Evolutionary conservation across 2,329 filamentous ascomycete species (phyloP).

Genomic region (Phialocephala subalpina): DNA sequence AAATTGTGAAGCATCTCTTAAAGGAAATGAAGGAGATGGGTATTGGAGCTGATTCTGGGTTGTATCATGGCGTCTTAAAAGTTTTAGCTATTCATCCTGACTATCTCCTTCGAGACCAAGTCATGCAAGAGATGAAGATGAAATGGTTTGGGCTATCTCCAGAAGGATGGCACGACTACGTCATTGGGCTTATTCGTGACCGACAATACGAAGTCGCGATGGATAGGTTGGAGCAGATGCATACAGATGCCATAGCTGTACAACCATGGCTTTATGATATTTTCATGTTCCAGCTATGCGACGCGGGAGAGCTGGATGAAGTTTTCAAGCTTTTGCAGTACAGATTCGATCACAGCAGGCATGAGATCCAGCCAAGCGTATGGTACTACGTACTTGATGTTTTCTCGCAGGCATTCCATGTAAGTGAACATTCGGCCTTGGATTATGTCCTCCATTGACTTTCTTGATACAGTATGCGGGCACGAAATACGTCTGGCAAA

Average conservation of each 20-base stretch:
- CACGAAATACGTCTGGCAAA: slow-evolving; percentile 76
- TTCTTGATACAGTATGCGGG: slow-evolving; percentile 60
- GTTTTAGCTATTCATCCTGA: slow-evolving; percentile 86
- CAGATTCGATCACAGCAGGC: slow-evolving; percentile 54
- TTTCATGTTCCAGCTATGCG: slow-evolving; percentile 76
- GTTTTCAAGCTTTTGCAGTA: slow-evolving; percentile 72
- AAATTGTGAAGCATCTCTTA: slow-evolving; percentile 68
- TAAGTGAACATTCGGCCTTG: slow-evolving; percentile 48
- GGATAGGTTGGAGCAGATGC: slow-evolving; percentile 72
- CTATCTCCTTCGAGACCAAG: slow-evolving; percentile 75
- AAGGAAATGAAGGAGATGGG: slow-evolving; percentile 72
- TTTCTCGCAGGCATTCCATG: slow-evolving; percentile 71
- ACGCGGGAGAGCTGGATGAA: slow-evolving; percentile 79
- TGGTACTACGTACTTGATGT: slow-evolving; percentile 79
- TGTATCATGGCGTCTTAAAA: slow-evolving; percentile 78
- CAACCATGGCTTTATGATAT: slow-evolving; percentile 81
- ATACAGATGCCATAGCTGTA: slow-evolving; percentile 60
- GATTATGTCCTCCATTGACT: background rate
- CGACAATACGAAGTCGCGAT: slow-evolving; percentile 84
- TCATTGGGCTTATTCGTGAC: slow-evolving; percentile 80
- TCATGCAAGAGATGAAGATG: slow-evolving; percentile 77
- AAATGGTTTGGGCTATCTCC: slow-evolving; percentile 73
- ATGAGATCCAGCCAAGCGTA: slow-evolving; percentile 59
- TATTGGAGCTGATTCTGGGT: slow-evolving; percentile 68
- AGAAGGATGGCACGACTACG: slow-evolving; percentile 70